A percentile compares a stretch with the other conserved stretches of the same genome.
Evolutionary conservation across 2,329 filamentous ascomycete species (phyloP).

Genomic region (Beauveria scarabaeidicola): DNA sequence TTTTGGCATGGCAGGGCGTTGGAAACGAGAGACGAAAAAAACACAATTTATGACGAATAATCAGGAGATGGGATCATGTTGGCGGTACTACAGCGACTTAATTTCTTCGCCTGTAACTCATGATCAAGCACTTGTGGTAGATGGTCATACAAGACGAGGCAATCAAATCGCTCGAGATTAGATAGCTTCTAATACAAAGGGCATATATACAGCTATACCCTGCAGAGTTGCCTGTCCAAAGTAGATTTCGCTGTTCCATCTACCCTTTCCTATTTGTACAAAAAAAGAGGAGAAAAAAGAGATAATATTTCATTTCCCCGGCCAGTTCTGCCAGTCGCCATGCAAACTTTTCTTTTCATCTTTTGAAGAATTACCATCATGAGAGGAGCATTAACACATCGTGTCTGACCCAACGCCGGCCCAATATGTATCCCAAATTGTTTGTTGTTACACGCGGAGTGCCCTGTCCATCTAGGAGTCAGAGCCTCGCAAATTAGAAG

Average conservation of each 20-base stretch:
- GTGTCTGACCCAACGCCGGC: slow-evolving; percentile 27
- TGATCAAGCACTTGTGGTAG: background rate
- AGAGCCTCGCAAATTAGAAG: background rate
- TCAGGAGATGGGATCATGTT: background rate
- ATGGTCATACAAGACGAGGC: slow-evolving; percentile 4
- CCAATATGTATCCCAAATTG: slow-evolving; percentile 17
- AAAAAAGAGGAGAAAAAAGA: background rate
- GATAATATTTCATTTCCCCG: background rate
- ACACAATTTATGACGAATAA: background rate
- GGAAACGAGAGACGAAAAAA: background rate
- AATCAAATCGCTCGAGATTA: background rate
- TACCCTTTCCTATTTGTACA: background rate
- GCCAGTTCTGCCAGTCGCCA: slow-evolving; percentile 3
- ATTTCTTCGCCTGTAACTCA: background rate
- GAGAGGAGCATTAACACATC: slow-evolving; percentile 39
- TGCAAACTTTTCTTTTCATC: slow-evolving; percentile 1
- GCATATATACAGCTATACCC: slow-evolving; percentile 8
- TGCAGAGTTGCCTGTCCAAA: background rate
- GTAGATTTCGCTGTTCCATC: slow-evolving; percentile 4
- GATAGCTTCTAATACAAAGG: slow-evolving; percentile 10
- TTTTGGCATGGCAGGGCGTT: background rate
- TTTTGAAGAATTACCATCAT: slow-evolving; percentile 25
- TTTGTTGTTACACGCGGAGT: slow-evolving; percentile 21
- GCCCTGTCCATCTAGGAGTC: slow-evolving; percentile 4
- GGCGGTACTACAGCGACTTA: background rate